These are phyloP conservation scores for Fusarium lateritium DNA, from an alignment of 2,329 filamentous ascomycete species.

Conservation along the genomic window DNA sequence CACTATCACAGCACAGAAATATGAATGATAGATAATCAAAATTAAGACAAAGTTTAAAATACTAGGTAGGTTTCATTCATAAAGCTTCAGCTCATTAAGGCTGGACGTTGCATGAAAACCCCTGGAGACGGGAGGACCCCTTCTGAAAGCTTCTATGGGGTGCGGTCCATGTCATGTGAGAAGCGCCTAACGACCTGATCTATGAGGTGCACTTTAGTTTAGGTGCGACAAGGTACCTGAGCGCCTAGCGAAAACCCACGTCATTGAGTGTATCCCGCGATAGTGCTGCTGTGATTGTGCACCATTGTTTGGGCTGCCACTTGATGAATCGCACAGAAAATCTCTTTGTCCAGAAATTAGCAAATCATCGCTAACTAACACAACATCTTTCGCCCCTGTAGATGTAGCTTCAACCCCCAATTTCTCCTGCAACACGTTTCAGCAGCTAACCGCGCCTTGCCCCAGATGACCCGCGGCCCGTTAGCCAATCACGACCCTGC, in stretches of 20 bases:
- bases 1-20: background rate
- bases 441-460: constrained; percentile 43
- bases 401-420: constrained; percentile 11
- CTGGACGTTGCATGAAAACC: too few relatives aligned
- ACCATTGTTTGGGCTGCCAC: background rate
- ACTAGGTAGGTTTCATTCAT: background rate
- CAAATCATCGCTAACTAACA: background rate
- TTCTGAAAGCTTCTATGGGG: constrained; percentile 10
- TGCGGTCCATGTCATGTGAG: constrained; percentile 43
- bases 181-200: constrained; percentile 18
- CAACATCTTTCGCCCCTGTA: constrained; percentile 7
- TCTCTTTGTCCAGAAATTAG: background rate
- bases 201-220: constrained; percentile 21
- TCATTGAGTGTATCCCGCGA: constrained; percentile 29
- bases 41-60: background rate
- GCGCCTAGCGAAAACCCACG: constrained; percentile 37
- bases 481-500: constrained; percentile 45
- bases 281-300: background rate
- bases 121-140: background rate
- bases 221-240: constrained; percentile 26
- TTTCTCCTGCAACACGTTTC: constrained; percentile 20
- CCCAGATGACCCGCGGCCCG: constrained; percentile 35
- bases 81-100: too few relatives aligned
- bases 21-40: background rate
- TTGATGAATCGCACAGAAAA: background rate